phyloP scores from a whole-genome alignment of 805 yeast genomes.

The Wickerhamiella siamensis region DNA sequence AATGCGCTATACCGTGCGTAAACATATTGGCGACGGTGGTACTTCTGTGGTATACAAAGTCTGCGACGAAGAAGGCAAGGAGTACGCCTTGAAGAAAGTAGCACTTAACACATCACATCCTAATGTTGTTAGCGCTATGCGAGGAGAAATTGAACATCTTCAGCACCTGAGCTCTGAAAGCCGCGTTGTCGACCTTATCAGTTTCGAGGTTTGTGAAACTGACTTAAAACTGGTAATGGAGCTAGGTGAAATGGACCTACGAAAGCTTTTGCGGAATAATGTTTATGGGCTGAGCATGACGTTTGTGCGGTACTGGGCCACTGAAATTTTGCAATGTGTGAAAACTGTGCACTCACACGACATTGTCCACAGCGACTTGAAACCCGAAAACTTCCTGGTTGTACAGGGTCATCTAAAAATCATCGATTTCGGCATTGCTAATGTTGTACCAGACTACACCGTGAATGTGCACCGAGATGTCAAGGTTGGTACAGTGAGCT shows the following conservation, averaged over 20 bases:
- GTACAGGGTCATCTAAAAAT: conserved; percentile 76
- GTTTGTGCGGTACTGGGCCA: conserved; percentile 76
- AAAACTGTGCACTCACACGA: conserved; percentile 78
- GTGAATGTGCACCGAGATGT: conserved; percentile 78
- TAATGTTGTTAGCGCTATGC: conserved; percentile 32
- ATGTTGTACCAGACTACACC: conserved; percentile 85
- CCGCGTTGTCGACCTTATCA: conserved; percentile 67
- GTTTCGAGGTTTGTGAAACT: conserved; percentile 45
- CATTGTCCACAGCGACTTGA: conserved; percentile 84
- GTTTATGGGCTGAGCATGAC: conserved; percentile 45
- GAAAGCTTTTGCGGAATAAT: conserved; percentile 57
- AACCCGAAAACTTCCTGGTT: conserved; percentile 83
- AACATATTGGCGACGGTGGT: conserved; percentile 80
- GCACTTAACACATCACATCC: conserved; percentile 62
- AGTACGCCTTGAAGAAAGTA: conserved; percentile 71
- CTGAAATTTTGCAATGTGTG: conserved; percentile 72
- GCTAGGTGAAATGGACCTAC: conserved; percentile 83
- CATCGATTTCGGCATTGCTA: conserved; percentile 86
- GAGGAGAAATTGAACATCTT: conserved; percentile 70
- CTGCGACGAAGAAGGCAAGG: conserved; percentile 37
- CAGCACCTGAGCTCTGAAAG: conserved; percentile 42
- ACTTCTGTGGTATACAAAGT: conserved; percentile 83
- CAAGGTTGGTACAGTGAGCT: conserved; percentile 90
- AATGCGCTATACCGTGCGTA: conserved; percentile 49
- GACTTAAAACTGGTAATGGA: conserved; percentile 73